Conservation (phyloP, 371 early-diverging fungal species). For the Apophysomyces variabilis region DNA sequence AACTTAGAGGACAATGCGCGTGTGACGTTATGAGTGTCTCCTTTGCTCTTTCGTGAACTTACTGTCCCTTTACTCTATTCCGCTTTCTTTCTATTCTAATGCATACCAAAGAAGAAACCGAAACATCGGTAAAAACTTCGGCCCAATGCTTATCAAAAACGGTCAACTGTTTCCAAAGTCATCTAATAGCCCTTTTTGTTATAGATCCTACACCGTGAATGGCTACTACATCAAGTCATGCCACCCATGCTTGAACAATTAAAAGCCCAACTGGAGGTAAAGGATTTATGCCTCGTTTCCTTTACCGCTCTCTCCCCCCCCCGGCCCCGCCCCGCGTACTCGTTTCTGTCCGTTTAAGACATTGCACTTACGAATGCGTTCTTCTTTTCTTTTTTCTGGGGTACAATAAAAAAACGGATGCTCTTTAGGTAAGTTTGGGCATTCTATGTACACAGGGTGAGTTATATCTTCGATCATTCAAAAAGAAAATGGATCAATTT, state of each 20-base stretch:
- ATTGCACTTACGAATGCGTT: too few relatives aligned
- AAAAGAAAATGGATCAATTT: constrained; percentile 1
- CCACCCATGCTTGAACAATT: constrained; percentile 35
- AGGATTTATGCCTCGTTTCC: too few relatives aligned
- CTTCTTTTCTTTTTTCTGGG: background rate
- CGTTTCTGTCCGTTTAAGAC: too few relatives aligned
- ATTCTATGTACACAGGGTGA: constrained; percentile 36
- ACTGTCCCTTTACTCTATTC: too few relatives aligned
- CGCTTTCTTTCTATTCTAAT: background rate
- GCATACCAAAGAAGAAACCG: constrained; percentile 3
- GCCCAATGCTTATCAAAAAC: background rate
- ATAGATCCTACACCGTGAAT: constrained; percentile 39
- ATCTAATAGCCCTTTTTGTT: too few relatives aligned
- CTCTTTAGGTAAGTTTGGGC: constrained; percentile 26
- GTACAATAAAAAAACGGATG: background rate
- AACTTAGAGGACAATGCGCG: too few relatives aligned
- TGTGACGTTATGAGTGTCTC: too few relatives aligned
- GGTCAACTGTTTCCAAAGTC: too few relatives aligned
- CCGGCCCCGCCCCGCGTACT: too few relatives aligned
- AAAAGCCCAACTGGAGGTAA: constrained; percentile 35
- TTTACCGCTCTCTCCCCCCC: too few relatives aligned
- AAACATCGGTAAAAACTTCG: background rate
- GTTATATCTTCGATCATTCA: background rate
- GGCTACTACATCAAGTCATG: constrained; percentile 40
- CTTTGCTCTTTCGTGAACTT: too few relatives aligned